Base-by-base conservation (phyloP, 1,284 basidiomycete species). In the Meripilus lineatus region DNA sequence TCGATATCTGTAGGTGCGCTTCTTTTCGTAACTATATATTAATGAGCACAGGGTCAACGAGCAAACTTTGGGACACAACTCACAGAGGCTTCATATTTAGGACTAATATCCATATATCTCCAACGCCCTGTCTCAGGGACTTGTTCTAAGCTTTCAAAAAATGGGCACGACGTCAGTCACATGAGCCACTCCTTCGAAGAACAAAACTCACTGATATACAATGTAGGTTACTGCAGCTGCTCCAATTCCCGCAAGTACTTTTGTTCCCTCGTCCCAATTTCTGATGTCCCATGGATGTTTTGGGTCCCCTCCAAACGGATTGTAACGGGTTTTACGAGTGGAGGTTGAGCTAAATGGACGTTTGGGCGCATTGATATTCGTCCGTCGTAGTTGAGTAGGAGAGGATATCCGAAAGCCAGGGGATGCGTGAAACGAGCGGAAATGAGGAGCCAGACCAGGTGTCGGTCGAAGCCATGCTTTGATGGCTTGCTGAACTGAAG, bases 41-140 rank as follows among this genome's bases (percentile, higher is more conserved):
- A 8, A 30, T 30, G 10, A 30, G n/a, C 28, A 10, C 28, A 8
- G n/a, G 28, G 8, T 30, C 13, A 10, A 30, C n/a, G 8, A 30
- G 28, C 28, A 10, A n/a, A 7, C 22, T 20, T 37, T 13, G 40
- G 38, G 13, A 30, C 28, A 3, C n/a, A 15, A 54, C 67, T 28
- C 44, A 75, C 75, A 51, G 57, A 59, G 3, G 72, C 68, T 63
- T 94, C 90, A 35, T 65, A 65, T 43, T 70, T 67, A 1, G 74
- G 73, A 30, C 74, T 75, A 5, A 86, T 74, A 56, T 85, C 83
- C 75, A 95, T 94, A 59, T 93, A 93, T 17, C 92, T 66, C 74
- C 82, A 83, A 45, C 92, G 65, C 0, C 90, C 90, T 0, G 91
- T 93, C 56, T 90, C 81, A 4, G 86, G 83, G 0, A 89, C 85